Percentiles rank a stretch among this genome's conserved stretches.
phyloP scores from a whole-genome alignment of 208 protist genomes.

The Herpetomonas muscarum region DNA sequence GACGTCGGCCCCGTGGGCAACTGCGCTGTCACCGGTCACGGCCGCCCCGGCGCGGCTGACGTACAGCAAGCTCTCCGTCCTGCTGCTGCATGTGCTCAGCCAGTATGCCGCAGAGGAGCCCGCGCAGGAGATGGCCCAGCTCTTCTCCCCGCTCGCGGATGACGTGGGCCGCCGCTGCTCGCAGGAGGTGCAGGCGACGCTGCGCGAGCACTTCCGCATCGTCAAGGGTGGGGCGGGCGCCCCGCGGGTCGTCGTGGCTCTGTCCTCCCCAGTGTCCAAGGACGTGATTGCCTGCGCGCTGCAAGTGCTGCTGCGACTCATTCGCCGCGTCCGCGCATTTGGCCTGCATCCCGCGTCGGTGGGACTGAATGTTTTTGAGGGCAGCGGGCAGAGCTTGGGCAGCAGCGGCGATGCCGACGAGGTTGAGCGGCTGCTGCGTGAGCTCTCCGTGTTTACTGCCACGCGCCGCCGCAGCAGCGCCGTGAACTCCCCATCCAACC shows the following conservation, averaged over 20 bases:
- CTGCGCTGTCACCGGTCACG: conserved; percentile 12
- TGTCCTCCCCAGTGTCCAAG: conserved; percentile 45
- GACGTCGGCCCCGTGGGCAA: too few relatives aligned
- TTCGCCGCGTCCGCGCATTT: conserved; percentile 61
- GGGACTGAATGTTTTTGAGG: conserved; percentile 25
- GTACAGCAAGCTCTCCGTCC: conserved; percentile 40
- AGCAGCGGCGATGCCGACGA: conserved; percentile 8
- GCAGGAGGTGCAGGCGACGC: conserved; percentile 44
- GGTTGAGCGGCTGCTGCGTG: conserved; percentile 10
- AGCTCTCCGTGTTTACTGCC: conserved; percentile 10
- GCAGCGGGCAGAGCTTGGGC: too few relatives aligned
- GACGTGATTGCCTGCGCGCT: conserved; percentile 49
- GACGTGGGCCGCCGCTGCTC: conserved; percentile 75
- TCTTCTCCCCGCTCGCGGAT: conserved; percentile 76
- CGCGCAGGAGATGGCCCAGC: conserved; percentile 16
- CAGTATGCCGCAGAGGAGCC: conserved; percentile 46
- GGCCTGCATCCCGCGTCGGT: conserved; percentile 66
- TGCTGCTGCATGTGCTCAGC: conserved; percentile 56
- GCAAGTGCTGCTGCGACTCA: conserved; percentile 63
- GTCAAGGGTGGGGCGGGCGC: conserved; percentile 64
- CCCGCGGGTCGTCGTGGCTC: conserved; percentile 56
- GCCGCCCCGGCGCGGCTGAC: conserved; percentile 13
- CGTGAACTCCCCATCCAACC: neutral
- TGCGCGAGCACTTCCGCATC: conserved; percentile 69
- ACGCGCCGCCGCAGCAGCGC: conserved; percentile 15